Evolutionary conservation across 768 basidiomycete species (phyloP).

Genomic region (Kwoniella dendrophila): DNA sequence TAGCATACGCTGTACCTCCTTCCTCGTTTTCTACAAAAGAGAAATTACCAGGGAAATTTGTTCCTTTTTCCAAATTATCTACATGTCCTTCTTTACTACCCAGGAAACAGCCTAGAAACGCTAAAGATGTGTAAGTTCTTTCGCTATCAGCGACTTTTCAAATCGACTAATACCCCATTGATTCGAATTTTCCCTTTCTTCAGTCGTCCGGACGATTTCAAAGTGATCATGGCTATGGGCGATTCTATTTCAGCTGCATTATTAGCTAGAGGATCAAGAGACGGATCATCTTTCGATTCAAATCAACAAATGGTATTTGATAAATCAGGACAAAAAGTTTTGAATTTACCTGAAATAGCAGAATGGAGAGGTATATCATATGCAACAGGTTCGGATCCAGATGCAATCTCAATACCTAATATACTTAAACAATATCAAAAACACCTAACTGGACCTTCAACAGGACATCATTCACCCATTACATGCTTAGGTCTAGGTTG

Average conservation of each 20-base stretch:
- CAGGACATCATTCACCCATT: conserved; percentile 27
- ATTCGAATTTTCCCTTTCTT: neutral
- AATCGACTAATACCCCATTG: no score
- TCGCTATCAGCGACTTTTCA: neutral
- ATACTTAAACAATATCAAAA: conserved; percentile 29
- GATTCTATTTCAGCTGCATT: conserved; percentile 56
- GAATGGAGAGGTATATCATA: conserved; percentile 45
- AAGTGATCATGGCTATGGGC: conserved; percentile 53
- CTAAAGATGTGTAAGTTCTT: conserved; percentile 41
- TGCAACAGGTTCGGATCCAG: conserved; percentile 32
- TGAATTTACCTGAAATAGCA: conserved; percentile 16
- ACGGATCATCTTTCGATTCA: neutral
- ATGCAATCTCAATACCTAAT: conserved; percentile 35
- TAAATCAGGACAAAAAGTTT: no score
- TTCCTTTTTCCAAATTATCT: conserved; percentile 29
- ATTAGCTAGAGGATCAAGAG: conserved; percentile 39
- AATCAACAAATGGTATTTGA: neutral
- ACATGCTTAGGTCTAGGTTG: conserved; percentile 16
- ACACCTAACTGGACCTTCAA: conserved; percentile 28
- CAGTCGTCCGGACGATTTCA: conserved; percentile 55
- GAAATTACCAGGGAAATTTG: conserved; percentile 11
- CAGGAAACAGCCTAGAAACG: conserved; percentile 15
- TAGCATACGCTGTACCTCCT: neutral
- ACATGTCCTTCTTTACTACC: conserved; percentile 26
- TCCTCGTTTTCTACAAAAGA: neutral